Evolutionary conservation across 495 filamentous ascomycete species (phyloP).

Genomic region (Margaritispora aquatica): DNA sequence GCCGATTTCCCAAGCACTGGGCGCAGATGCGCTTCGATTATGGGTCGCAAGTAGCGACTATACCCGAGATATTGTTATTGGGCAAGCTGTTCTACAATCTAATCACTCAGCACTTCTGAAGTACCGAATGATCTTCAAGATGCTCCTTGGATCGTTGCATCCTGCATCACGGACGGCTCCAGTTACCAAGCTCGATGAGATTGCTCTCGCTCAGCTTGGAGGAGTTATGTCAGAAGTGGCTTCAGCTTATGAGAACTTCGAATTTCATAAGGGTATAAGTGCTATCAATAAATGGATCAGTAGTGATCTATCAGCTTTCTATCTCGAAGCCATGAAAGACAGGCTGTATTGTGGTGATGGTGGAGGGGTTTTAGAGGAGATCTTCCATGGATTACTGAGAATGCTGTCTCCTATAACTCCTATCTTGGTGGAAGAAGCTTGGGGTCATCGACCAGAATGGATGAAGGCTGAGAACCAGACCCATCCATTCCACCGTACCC

Average conservation of each 20-base stretch:
- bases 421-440: slow-evolving; percentile 80
- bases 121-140: slow-evolving; percentile 80
- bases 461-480: slow-evolving; percentile 41
- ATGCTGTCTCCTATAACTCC: slow-evolving; percentile 80
- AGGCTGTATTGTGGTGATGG: slow-evolving; percentile 73
- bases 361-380: slow-evolving; percentile 58
- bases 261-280: slow-evolving; percentile 75
- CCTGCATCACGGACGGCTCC: slow-evolving; percentile 44
- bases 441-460: slow-evolving; percentile 63
- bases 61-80: slow-evolving; percentile 76
- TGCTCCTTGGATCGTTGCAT: slow-evolving; percentile 73
- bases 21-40: slow-evolving; percentile 75
- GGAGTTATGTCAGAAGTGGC: slow-evolving; percentile 53
- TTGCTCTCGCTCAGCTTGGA: slow-evolving; percentile 70
- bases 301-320: slow-evolving; percentile 82
- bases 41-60: slow-evolving; percentile 93
- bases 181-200: slow-evolving; percentile 55
- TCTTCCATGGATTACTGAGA: slow-evolving; percentile 64
- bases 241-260: slow-evolving; percentile 57
- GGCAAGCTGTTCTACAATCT: slow-evolving; percentile 63
- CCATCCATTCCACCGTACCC: slow-evolving; percentile 36
- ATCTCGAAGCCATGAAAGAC: slow-evolving; percentile 89
- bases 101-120: slow-evolving; percentile 74
- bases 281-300: slow-evolving; percentile 73
- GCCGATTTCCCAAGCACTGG: slow-evolving; percentile 19